A percentile compares a stretch with the other conserved stretches of the same genome.
phyloP scores from a whole-genome alignment of 768 basidiomycete species.

The Russula lepida region DNA sequence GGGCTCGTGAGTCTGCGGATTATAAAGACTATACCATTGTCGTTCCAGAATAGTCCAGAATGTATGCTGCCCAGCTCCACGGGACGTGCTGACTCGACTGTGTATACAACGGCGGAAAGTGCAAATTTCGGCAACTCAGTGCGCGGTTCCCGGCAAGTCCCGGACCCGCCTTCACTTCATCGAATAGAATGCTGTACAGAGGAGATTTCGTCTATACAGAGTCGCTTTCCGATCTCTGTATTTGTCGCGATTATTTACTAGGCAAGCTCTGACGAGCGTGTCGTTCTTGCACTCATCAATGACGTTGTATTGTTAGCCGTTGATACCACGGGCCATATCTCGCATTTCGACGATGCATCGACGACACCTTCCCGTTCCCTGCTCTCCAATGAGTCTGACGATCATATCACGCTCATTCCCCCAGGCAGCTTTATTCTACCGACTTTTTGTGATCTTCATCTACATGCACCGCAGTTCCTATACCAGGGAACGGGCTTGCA shows the following conservation, averaged over 20 bases:
- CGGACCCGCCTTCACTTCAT: background rate
- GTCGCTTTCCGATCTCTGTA: conserved; percentile 41
- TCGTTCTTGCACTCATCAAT: background rate
- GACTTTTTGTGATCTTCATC: conserved; percentile 73
- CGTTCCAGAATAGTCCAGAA: conserved; percentile 1
- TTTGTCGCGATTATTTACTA: conserved; percentile 50
- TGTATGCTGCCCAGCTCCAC: background rate
- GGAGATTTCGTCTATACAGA: conserved; percentile 57
- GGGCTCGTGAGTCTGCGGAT: too few relatives aligned
- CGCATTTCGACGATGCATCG: conserved; percentile 36
- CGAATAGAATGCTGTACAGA: conserved; percentile 28
- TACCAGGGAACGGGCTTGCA: conserved; percentile 85
- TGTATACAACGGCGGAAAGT: too few relatives aligned
- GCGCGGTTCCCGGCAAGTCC: background rate
- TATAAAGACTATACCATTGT: background rate
- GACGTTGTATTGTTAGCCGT: background rate
- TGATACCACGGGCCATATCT: conserved; percentile 39
- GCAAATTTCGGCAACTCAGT: background rate
- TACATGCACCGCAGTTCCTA: conserved; percentile 84
- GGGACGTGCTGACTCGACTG: background rate
- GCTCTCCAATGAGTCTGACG: conserved; percentile 21
- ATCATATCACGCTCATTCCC: conserved; percentile 32
- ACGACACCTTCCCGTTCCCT: conserved; percentile 31
- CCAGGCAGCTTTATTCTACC: conserved; percentile 63
- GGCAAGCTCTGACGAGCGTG: conserved; percentile 27